Evolutionary conservation across 768 basidiomycete species (phyloP).

Genomic region (Hysterangium stoloniferum): DNA sequence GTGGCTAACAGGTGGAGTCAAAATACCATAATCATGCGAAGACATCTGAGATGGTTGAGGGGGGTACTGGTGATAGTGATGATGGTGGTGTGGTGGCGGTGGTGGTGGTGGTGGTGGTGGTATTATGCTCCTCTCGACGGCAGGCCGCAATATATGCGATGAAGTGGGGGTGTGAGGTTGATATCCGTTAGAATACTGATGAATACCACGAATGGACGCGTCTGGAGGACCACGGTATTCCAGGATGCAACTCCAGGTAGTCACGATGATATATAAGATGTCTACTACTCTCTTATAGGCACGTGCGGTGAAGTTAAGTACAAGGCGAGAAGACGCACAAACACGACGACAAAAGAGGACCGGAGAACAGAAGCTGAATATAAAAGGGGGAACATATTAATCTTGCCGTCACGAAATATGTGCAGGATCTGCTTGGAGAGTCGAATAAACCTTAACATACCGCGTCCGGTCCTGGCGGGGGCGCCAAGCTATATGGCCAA

Average conservation of each 20-base stretch:
- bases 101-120: background rate
- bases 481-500: background rate
- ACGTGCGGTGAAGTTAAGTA: background rate
- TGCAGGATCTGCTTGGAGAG: background rate
- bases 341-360: background rate
- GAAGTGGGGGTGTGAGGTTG: background rate
- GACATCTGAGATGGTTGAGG: conserved; percentile 9
- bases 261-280: too few relatives aligned
- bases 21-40: conserved; percentile 32
- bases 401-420: background rate
- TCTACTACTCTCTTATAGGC: too few relatives aligned
- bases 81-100: background rate
- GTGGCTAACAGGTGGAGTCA: conserved; percentile 37
- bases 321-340: background rate
- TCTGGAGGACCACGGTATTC: too few relatives aligned
- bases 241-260: too few relatives aligned
- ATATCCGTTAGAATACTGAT: background rate
- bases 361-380: background rate
- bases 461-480: background rate
- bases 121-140: background rate
- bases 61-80: background rate
- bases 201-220: background rate
- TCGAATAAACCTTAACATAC: background rate
- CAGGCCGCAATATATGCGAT: background rate
- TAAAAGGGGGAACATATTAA: background rate